Evolutionary conservation across 768 basidiomycete species (phyloP), one percentile per base, ranked within the genome.

Genomic region (Auriscalpium orientale): DNA sequence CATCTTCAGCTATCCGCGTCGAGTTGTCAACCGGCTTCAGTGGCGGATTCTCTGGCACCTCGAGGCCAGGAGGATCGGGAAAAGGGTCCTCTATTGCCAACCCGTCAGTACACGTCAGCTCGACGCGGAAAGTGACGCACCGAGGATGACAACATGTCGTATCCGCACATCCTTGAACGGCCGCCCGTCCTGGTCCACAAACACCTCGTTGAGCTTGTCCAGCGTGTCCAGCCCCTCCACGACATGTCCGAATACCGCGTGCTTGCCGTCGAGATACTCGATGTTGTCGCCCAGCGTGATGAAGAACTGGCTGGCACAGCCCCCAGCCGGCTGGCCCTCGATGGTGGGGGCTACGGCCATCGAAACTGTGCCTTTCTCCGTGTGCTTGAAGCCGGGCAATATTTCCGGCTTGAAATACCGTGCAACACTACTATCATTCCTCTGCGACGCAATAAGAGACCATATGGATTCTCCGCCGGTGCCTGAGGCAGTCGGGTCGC

Each of bases 291-390:
- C 85, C 2, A 99, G 79, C 0, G 97, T 99, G 65, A 99, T 81
- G 72, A 98, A 99, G 76, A 98, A 99, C 65, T 98, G 97, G 63
- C 88, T 90, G 11, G 93, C 95, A 62, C 91, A 93, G 13, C 94
- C 88, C n/a, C 81, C 88, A 16, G 68, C 67, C 28, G 61, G 64
- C 34, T 81, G 74, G 3, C 79, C 82, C 51, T 82, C 85, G 12
- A 87, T 61, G 1, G 83, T 75, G n/a, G 93, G 93, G 3, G 95
- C 90, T 10, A 98, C 84, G 8, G 97, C 97, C 97, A 98, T 98
- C 0, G 94, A 98, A 15, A 99, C 89, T 0, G 93, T 98, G 18
- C 97, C 97, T 62, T 81, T 85, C 9, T 75, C 71, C 0, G 76
- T 77, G 67, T 99, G 97, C 70, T 98, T 98, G 57, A 98, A 77